A percentile compares a stretch with the other conserved stretches of the same genome.
These are phyloP conservation scores for Corynascus novoguineensis DNA, from an alignment of 495 filamentous ascomycete genomes.

Conservation along the genomic window DNA sequence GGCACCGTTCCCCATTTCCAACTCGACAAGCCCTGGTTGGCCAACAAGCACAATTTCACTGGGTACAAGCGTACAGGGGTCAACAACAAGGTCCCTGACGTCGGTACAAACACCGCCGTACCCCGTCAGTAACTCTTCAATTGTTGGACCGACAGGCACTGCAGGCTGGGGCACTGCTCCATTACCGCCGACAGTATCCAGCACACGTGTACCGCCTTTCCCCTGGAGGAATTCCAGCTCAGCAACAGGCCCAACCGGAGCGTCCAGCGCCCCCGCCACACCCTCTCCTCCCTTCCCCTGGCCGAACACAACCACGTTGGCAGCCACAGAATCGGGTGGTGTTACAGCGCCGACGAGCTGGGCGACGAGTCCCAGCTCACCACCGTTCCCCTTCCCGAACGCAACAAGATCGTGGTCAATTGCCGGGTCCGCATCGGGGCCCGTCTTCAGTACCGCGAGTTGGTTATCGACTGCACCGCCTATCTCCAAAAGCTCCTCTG, in stretches of 20 bases:
- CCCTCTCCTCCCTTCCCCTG: constrained; percentile 14
- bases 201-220: constrained; percentile 5
- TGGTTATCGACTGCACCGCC: constrained; percentile 3
- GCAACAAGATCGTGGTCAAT: constrained; percentile 6
- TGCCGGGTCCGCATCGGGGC: neutral
- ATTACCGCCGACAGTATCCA: neutral
- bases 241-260: neutral
- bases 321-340: constrained; percentile 2
- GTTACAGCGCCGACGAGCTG: neutral
- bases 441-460: neutral
- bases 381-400: constrained; percentile 14
- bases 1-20: constrained; percentile 28
- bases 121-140: constrained; percentile 15
- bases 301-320: constrained; percentile 11
- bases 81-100: neutral
- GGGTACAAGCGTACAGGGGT: neutral
- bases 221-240: constrained; percentile 11
- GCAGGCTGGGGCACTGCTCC: neutral
- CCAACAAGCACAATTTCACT: constrained; percentile 11
- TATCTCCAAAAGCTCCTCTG: neutral
- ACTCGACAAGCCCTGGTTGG: constrained; percentile 19
- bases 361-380: neutral
- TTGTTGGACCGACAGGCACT: neutral
- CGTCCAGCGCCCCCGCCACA: neutral
- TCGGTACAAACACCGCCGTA: constrained; percentile 8